Percentiles rank a stretch among this genome's conserved stretches.
phyloP scores from a whole-genome alignment of 306 rosid species.

The Prunus persica region Prunus_persica_NCBIv2 NC_034016.1:1005501-1006000 shows the following conservation, averaged over 20 bases:
- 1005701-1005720: not conserved
- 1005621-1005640: not conserved
- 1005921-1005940: not conserved
- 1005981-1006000: not conserved
- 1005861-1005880: not conserved
- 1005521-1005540: conserved; percentile 53
- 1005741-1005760: not conserved
- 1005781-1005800: not conserved
- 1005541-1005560: conserved; percentile 47
- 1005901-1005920: not conserved
- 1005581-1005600: not conserved
- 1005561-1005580: conserved; percentile 47
- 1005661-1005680: not conserved
- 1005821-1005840: not conserved
- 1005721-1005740: not conserved
- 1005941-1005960: not conserved
- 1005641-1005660: not conserved
- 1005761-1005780: not conserved
- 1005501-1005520: conserved; percentile 62
- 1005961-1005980: not conserved
- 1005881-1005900: too few relatives aligned
- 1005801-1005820: not conserved
- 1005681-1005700: not conserved
- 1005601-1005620: not conserved
- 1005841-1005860: not conserved